Percentiles rank a stretch among this genome's conserved stretches.
These are phyloP conservation scores for Russula vinacea DNA, from an alignment of 768 basidiomycete species.

Conservation along the genomic window DNA sequence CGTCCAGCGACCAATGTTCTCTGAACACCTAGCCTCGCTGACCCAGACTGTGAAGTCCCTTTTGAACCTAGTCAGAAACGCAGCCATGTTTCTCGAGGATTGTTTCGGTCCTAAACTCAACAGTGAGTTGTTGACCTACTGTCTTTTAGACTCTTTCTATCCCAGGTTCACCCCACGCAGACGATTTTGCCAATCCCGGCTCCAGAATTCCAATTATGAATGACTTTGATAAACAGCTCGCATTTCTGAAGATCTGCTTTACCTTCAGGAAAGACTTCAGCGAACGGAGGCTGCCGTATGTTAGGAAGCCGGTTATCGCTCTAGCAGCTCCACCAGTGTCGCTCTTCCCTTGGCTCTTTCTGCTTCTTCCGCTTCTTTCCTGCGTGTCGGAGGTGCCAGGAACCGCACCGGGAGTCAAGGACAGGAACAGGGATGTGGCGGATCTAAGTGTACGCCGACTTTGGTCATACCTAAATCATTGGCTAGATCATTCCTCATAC, in stretches of 20 bases:
- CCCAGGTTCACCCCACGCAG: not conserved
- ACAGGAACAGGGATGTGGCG: not conserved
- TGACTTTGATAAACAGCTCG: not conserved
- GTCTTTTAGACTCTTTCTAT: not conserved
- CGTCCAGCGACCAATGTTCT: conserved; percentile 6
- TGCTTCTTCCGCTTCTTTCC: not conserved
- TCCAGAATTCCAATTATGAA: not conserved
- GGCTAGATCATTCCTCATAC: no score
- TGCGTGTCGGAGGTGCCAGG: not conserved
- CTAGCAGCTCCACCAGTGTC: not conserved
- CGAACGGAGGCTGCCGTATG: not conserved
- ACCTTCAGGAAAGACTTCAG: not conserved
- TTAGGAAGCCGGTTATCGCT: not conserved
- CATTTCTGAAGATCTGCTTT: not conserved
- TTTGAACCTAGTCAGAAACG: conserved; percentile 9
- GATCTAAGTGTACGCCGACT: not conserved
- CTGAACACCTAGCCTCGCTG: conserved; percentile 9
- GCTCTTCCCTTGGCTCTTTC: not conserved
- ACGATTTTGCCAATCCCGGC: not conserved
- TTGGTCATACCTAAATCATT: not conserved
- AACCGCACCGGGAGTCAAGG: not conserved
- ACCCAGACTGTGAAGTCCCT: not conserved
- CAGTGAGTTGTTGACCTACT: not conserved
- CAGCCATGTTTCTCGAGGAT: conserved; percentile 23
- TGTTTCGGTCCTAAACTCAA: conserved; percentile 7